These are phyloP conservation scores for Dactylis glomerata DNA, from an alignment of 176 grass and related monocot genomes.

Conservation along the genomic window DNA sequence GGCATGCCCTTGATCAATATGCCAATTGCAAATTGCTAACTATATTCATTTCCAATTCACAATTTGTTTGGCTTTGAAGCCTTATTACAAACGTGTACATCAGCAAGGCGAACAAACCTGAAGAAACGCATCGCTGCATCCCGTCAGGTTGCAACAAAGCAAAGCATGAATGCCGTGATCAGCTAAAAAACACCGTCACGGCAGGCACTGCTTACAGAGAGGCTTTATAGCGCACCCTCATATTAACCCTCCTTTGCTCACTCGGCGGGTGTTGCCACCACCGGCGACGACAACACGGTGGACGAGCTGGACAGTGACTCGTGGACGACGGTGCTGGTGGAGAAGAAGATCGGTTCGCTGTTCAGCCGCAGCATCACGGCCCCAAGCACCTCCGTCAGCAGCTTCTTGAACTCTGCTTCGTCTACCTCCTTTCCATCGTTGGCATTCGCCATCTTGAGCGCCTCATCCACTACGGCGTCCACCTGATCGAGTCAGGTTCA, in stretches of 20 bases:
- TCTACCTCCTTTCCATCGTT: slow-evolving; percentile 33
- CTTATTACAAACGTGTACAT: slow-evolving; percentile 38
- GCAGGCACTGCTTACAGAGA: slow-evolving; percentile 8
- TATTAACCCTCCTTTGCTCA: neutral
- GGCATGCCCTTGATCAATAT: too few relatives aligned
- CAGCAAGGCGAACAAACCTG: neutral
- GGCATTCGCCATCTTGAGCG: slow-evolving; percentile 24
- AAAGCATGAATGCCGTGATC: slow-evolving; percentile 21
- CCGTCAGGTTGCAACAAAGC: slow-evolving; percentile 15
- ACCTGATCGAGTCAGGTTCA: slow-evolving; percentile 38
- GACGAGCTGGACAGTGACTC: slow-evolving; percentile 51
- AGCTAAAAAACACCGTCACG: slow-evolving; percentile 28
- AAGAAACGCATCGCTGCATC: neutral
- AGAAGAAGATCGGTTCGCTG: slow-evolving; percentile 57
- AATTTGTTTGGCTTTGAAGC: slow-evolving; percentile 22
- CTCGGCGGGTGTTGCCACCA: neutral
- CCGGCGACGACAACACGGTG: neutral
- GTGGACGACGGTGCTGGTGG: slow-evolving; percentile 63
- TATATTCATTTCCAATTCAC: slow-evolving; percentile 12
- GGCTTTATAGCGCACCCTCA: neutral
- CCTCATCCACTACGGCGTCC: slow-evolving; percentile 55
- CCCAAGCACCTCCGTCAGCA: slow-evolving; percentile 52
- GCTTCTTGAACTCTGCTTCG: slow-evolving; percentile 69
- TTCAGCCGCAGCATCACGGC: slow-evolving; percentile 64
- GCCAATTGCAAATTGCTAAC: neutral